Base-by-base conservation (phyloP, 2,329 filamentous ascomycete species). In the Neurospora crassa region DNA sequence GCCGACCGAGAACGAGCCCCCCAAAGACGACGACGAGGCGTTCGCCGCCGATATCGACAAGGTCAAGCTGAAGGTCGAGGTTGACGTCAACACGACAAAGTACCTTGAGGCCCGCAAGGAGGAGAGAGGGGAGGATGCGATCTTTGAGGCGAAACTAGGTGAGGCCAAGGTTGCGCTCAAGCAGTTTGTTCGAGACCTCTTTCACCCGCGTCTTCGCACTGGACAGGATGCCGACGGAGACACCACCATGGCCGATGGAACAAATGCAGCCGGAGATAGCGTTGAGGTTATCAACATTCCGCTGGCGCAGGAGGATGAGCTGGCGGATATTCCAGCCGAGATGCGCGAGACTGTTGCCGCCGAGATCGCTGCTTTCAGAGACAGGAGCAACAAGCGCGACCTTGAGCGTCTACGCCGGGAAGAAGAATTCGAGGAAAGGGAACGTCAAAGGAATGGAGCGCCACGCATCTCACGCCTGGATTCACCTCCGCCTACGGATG, bases 331-430 rank as follows among this genome's bases (percentile, higher is more conserved):
- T 68, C 96, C 96, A 0, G 91, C 93, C 0, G 96, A 98, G 79
- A 96, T 97, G 93, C 90, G 96, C 34, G 96, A 97, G 79, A 94
- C 93, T 0, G 96, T 99, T 18, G 93, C 96, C 0, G 91, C 91
- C 71, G 96, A 99, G 79, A 99, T 99, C 77, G 90, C 93, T 0
- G 92, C 94, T 0, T 99, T 99, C 84, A 88, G 96, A 74, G 96
- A 99, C 75, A 88, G 95, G 24, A 97, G 95, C 76, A 97, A 90
- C 72, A 89, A 92, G 73, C 88, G 95, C 47, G 96, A 99, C 78
- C 83, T 96, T 78, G 96, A 99, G 80, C 91, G 96, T 3, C 83
- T 97, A 43, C 90, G 90, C 78, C 87, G 91, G 67, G 96, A 99
- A 80, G 96, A 99, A 79, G 95, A 98, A 79, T 89, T 97, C 76